These are phyloP conservation scores for Chlamydomonas sp. DNA, from an alignment of 139 green algal genomes.

Conservation along the genomic window DNA sequence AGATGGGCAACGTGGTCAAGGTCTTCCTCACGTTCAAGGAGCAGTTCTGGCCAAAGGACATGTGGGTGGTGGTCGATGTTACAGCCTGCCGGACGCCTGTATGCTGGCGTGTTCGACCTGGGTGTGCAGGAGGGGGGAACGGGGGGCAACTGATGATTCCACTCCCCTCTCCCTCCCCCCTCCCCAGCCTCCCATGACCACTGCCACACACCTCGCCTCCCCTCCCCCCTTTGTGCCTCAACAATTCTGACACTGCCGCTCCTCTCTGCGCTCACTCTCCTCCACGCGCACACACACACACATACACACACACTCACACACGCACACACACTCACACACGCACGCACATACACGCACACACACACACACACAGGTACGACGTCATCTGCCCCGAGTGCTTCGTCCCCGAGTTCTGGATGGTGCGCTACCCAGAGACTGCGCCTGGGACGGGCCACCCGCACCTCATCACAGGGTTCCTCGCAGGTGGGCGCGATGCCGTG, in stretches of 20 bases:
- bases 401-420: conserved; percentile 79
- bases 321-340: too few relatives aligned
- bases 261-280: too few relatives aligned
- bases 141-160: too few relatives aligned
- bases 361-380: conserved; percentile 8
- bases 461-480: conserved; percentile 43
- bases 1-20: conserved; percentile 56
- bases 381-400: conserved; percentile 56
- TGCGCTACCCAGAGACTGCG: conserved; percentile 23
- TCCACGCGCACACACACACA: too few relatives aligned
- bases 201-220: neutral
- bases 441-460: conserved; percentile 11
- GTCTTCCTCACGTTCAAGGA: conserved; percentile 36
- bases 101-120: too few relatives aligned
- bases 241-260: too few relatives aligned
- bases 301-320: too few relatives aligned
- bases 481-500: too few relatives aligned
- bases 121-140: too few relatives aligned
- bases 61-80: conserved; percentile 60
- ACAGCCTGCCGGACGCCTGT: neutral
- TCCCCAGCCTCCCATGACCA: neutral
- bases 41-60: conserved; percentile 62
- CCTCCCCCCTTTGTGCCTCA: neutral
- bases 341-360: too few relatives aligned
- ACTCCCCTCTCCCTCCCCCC: neutral